Conservation (phyloP, 129 eudicot species). For the Flaveria robusta region DNA sequence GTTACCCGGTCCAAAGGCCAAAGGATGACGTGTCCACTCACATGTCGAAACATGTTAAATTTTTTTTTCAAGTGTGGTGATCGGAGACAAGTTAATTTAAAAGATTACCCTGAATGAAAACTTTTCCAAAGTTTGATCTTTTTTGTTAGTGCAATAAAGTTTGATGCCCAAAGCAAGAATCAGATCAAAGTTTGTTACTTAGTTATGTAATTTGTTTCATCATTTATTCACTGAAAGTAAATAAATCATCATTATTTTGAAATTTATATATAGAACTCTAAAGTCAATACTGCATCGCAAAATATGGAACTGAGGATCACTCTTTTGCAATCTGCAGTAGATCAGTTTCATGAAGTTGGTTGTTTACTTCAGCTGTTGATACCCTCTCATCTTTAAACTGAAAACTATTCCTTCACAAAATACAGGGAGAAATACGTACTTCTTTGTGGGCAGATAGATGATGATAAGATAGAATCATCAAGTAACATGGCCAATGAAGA, state of each 20-base stretch:
- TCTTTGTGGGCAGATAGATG: constrained; percentile 94
- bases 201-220: neutral
- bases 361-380: constrained; percentile 22
- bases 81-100: neutral
- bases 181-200: neutral
- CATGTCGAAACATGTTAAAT: neutral
- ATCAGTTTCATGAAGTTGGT: constrained; percentile 5
- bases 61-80: neutral
- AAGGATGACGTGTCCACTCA: neutral
- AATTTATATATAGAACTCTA: constrained; percentile 18
- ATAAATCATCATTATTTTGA: neutral
- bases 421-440: constrained; percentile 91
- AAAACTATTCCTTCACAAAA: constrained; percentile 18
- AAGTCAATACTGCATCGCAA: constrained; percentile 20
- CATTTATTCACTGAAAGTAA: constrained; percentile 4
- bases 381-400: constrained; percentile 19
- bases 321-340: constrained; percentile 18
- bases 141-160: neutral
- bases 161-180: neutral
- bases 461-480: constrained; percentile 66
- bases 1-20: neutral
- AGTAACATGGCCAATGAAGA: constrained; percentile 62
- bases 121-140: neutral
- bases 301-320: constrained; percentile 20
- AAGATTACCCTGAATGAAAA: neutral